Percentiles rank a stretch among this genome's conserved stretches.
These are phyloP conservation scores for Hebeloma cylindrosporum DNA, from an alignment of 768 basidiomycete genomes.

Conservation along the genomic window DNA sequence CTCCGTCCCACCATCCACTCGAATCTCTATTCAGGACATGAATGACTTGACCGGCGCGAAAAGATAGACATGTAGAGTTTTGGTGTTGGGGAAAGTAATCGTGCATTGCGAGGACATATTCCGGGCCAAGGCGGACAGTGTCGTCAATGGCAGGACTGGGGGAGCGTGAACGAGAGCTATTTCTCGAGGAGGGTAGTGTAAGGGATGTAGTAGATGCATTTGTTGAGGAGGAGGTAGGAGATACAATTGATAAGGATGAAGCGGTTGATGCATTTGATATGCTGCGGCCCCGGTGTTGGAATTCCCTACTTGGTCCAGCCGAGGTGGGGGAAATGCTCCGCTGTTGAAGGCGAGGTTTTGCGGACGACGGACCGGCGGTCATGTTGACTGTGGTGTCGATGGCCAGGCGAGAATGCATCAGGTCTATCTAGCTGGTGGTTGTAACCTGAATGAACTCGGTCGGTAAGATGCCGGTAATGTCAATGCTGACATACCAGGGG, in stretches of 20 bases:
- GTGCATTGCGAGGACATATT: slow-evolving; percentile 90
- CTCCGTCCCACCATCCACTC: slow-evolving; percentile 99
- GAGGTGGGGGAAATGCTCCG: slow-evolving; percentile 32
- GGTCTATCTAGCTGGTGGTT: slow-evolving; percentile 2
- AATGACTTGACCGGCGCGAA: slow-evolving; percentile 88
- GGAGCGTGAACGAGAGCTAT: slow-evolving; percentile 32
- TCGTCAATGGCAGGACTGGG: slow-evolving; percentile 50
- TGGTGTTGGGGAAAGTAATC: slow-evolving; percentile 77
- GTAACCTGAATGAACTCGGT: slow-evolving; percentile 4
- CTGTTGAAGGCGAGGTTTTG: slow-evolving; percentile 26
- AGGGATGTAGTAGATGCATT: slow-evolving; percentile 55
- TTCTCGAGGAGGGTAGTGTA: slow-evolving; percentile 32
- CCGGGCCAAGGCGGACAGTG: slow-evolving; percentile 48
- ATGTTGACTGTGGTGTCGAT: slow-evolving; percentile 47
- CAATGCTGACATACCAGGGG: too few species aligned
- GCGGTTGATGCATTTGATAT: slow-evolving; percentile 55
- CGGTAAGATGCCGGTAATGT: too few species aligned
- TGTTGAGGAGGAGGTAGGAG: slow-evolving; percentile 55
- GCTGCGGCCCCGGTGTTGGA: slow-evolving; percentile 43
- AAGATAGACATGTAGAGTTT: slow-evolving; percentile 80
- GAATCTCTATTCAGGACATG: slow-evolving; percentile 84
- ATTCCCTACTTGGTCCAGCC: slow-evolving; percentile 30
- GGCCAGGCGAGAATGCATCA: slow-evolving; percentile 49
- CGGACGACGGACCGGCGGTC: slow-evolving; percentile 32
- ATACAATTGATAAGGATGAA: slow-evolving; percentile 56